Base-by-base conservation (phyloP, 2,329 filamentous ascomycete genomes). In the Aspergillus uvarum region DNA sequence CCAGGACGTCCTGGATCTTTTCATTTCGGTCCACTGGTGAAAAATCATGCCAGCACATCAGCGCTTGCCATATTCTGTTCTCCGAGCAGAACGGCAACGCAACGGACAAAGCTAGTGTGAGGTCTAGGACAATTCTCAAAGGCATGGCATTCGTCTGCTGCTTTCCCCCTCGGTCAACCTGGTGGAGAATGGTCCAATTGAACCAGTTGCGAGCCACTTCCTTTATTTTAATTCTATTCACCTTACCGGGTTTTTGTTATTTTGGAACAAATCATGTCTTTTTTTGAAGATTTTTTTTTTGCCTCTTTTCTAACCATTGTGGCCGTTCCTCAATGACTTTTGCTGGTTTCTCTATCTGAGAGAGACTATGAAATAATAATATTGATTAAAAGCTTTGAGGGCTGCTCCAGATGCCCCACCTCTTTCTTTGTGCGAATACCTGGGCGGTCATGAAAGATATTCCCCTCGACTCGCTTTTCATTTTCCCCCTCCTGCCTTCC, bases 1-100 rank as follows among this genome's bases (percentile, higher is more conserved):
- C 78, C 75, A 77, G 75, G 76, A 81, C 81, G 80, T 61, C 56
- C 79, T 79, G 77, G 74, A 76, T 83, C 81, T 82, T 80, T 81
- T 80, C 57, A 77, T 79, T 58, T 84, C 82, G 81, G 86, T 87
- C 84, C 87, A 93, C 88, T 94, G 90, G 90, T 85, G 85, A 87
- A 83, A 83, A 89, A 83, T 83, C 82, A 88, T 88, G 91, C 91
- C 92, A 96, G 84, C 91, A 89, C 92, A 96, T 92, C 91, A 76
- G 63, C 64, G 63, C 63, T 66, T 66, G 62, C 53, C 49, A 38
- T 63, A 24, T 58, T 63, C 51, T 48, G 52, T 29, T 56, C 58
- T 59, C 62, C 62, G 59, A 61, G 59, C 63, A 63, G 60, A 58
- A 61, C 54, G 50, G 61, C 57, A 54, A 57, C 59, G 49, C 64